Evolutionary conservation across 2,329 filamentous ascomycete genomes (phyloP), one percentile per base, ranked within the genome.

Genomic region (Lachnellula suecica): DNA sequence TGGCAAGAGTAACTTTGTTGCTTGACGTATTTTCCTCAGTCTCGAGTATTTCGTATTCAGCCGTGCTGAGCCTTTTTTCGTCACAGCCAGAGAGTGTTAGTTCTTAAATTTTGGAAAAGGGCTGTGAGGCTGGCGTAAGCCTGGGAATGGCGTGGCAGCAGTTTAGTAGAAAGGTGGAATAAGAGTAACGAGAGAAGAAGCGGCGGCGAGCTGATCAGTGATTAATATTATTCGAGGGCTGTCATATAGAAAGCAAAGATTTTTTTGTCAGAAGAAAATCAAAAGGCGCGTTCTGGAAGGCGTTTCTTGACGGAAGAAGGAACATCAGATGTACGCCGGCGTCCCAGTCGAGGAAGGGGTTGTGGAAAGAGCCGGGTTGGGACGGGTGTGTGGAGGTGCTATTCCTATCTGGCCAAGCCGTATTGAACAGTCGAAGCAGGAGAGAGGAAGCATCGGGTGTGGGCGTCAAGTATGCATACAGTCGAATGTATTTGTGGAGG

Each of bases 201-300:
- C 37, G 49, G 43, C 38, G 34, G 51, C 23, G 23, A 41, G 46
- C 17, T 38, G 38, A 46, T 47, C 20, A 49, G 40, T 44, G 27
- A 51, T 54, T 52, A 45, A 48, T 29, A 17, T 41, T 49, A 53
- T 44, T 48, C 24, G 34, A n/a, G 29, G 38, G 24, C n/a, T 44
- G 41, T 22, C 35, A 41, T 41, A 34, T n/a, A 27, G 23, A 42
- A 46, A 42, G 23, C 35, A 43, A 31, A 50, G 19, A 35, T 41
- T 53, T 49, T 38, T 47, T 25, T 41, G 43, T 29, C 50, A 34
- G 49, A 54, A 52, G 35, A 35, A 52, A 54, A 34, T 17, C 17
- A 49, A 43, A 47, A 54, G 50, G 47, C 51, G 56, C 48, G n/a
- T 56, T 57, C 53, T 54, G 47, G 53, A 59, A 56, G 50, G 44